phyloP scores from a whole-genome alignment of 2,329 filamentous ascomycete genomes.

The Aspergillus sergii region DNA sequence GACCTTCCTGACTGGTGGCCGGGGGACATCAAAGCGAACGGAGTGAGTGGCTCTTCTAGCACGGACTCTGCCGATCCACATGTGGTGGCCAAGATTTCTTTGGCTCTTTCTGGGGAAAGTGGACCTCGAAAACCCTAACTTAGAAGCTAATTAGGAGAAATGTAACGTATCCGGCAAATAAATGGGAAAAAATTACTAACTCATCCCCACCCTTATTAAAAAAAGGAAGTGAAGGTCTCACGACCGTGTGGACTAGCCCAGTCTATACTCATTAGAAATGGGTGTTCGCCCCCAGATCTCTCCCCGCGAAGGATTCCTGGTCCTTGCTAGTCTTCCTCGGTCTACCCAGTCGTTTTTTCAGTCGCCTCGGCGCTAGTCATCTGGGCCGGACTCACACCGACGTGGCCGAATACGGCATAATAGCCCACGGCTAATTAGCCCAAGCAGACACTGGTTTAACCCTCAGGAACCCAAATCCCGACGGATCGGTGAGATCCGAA shows the following conservation, averaged over 20 bases:
- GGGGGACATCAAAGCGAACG: not conserved
- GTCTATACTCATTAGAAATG: not conserved
- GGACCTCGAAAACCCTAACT: not conserved
- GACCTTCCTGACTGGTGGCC: not conserved
- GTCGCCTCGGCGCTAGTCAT: not conserved
- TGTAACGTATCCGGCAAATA: not conserved
- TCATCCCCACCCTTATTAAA: not conserved
- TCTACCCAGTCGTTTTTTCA: not conserved
- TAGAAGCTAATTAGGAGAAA: not conserved
- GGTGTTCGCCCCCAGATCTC: not conserved
- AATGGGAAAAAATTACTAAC: not conserved
- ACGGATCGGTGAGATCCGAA: not conserved
- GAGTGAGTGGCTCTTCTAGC: not conserved
- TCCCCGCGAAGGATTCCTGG: not conserved
- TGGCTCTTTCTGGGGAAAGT: constrained; percentile 1
- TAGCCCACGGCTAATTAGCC: too few species aligned
- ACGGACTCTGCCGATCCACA: constrained; percentile 3
- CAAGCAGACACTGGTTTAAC: too few species aligned
- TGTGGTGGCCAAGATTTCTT: constrained; percentile 4
- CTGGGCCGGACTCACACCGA: not conserved
- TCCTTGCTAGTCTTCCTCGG: not conserved
- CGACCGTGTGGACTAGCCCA: not conserved
- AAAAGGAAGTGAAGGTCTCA: not conserved
- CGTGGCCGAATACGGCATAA: not conserved
- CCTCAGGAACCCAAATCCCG: not conserved